A percentile compares a stretch with the other conserved stretches of the same genome.
Evolutionary conservation across 208 protist species (phyloP).

Genomic region (Vickermania spadyakhi): DNA sequence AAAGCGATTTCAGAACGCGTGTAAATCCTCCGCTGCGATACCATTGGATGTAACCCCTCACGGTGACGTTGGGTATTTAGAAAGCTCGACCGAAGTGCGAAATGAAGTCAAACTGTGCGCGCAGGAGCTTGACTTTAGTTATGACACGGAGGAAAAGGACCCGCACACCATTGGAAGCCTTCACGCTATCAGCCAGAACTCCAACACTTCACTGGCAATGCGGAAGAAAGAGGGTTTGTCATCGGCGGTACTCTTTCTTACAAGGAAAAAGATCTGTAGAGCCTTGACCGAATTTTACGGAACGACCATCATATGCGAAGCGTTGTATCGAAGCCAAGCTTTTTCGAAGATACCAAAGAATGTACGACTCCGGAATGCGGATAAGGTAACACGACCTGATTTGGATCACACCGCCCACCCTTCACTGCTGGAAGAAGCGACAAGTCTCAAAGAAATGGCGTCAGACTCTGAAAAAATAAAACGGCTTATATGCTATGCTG

Average conservation of each 20-base stretch:
- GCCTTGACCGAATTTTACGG: slow-evolving; percentile 1
- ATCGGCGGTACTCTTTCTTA: slow-evolving; percentile 9
- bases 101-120: slow-evolving; percentile 15
- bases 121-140: slow-evolving; percentile 65
- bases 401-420: not conserved
- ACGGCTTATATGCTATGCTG: slow-evolving; percentile 12
- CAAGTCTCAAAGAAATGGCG: not conserved
- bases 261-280: not conserved
- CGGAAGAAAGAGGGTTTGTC: slow-evolving; percentile 13
- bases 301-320: not conserved
- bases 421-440: not conserved
- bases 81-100: slow-evolving; percentile 1
- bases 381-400: too few relatives aligned
- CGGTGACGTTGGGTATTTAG: slow-evolving; percentile 37
- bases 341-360: not conserved
- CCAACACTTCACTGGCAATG: slow-evolving; percentile 2
- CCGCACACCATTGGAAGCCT: slow-evolving; percentile 17
- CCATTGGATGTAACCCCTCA: slow-evolving; percentile 25
- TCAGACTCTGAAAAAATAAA: slow-evolving; percentile 1
- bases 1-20: slow-evolving; percentile 28
- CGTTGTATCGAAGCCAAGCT: not conserved
- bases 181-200: not conserved
- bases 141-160: slow-evolving; percentile 34
- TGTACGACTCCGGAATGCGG: not conserved
- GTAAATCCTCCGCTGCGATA: slow-evolving; percentile 13